phyloP scores from a whole-genome alignment of 495 filamentous ascomycete species.

The Aspergillus diversus region DNA sequence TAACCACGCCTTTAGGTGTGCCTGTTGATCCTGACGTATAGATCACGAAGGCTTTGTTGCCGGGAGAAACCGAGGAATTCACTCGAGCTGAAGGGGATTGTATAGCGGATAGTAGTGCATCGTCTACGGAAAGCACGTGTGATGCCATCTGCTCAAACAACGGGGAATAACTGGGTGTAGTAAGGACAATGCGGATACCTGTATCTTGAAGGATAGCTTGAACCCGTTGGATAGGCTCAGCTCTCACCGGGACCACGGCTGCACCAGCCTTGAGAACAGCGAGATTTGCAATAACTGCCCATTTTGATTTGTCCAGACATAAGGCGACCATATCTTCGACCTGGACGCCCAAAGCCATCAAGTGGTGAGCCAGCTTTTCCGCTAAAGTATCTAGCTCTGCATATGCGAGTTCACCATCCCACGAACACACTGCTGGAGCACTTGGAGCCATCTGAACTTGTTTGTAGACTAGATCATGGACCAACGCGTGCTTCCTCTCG shows the following conservation, averaged over 20 bases:
- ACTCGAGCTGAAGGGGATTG: not conserved
- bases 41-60: slow-evolving; percentile 25
- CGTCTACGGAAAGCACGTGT: slow-evolving; percentile 9
- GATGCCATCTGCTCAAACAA: slow-evolving; percentile 9
- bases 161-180: slow-evolving; percentile 15
- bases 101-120: slow-evolving; percentile 4
- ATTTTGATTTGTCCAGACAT: slow-evolving; percentile 54
- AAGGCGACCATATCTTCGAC: slow-evolving; percentile 52
- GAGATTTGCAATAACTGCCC: slow-evolving; percentile 43
- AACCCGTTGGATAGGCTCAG: slow-evolving; percentile 33
- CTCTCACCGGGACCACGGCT: slow-evolving; percentile 29
- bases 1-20: slow-evolving; percentile 46
- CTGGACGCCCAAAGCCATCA: slow-evolving; percentile 34
- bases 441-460: not conserved
- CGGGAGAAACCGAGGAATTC: not conserved
- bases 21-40: slow-evolving; percentile 45
- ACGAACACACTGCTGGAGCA: slow-evolving; percentile 33
- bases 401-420: slow-evolving; percentile 43
- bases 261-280: slow-evolving; percentile 41
- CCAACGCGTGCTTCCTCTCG: not conserved
- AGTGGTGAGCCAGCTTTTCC: slow-evolving; percentile 33
- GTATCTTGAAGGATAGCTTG: slow-evolving; percentile 34
- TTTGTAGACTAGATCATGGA: slow-evolving; percentile 2
- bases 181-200: slow-evolving; percentile 29
- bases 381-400: slow-evolving; percentile 36